Evolutionary conservation across 1,139 yeast species (phyloP).

Genomic region (Pichia inconspicua): DNA sequence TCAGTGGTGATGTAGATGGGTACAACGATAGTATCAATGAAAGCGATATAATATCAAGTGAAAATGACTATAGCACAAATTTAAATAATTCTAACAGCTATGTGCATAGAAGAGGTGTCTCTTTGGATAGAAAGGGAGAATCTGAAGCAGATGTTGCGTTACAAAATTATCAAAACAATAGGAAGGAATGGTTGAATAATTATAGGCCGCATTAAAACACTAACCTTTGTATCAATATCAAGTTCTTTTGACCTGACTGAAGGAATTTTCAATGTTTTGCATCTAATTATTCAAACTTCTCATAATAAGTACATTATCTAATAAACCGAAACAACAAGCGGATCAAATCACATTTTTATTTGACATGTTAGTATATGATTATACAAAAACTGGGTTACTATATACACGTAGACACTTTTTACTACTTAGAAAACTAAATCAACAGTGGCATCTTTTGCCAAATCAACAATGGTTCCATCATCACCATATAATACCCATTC

Average conservation of each 20-base stretch:
- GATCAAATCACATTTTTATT: no score
- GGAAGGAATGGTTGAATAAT: slow-evolving; percentile 17
- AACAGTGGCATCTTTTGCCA: slow-evolving; percentile 44
- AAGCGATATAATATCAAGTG: neutral
- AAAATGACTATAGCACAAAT: neutral
- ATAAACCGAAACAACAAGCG: no score
- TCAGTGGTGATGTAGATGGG: no score
- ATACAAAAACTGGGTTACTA: neutral
- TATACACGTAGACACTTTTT: neutral
- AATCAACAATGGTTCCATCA: slow-evolving; percentile 39
- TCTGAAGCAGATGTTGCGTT: slow-evolving; percentile 10
- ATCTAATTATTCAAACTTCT: no score
- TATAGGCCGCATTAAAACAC: neutral
- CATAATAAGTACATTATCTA: no score
- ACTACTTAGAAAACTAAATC: slow-evolving; percentile 21
- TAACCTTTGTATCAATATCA: no score
- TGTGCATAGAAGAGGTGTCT: slow-evolving; percentile 6
- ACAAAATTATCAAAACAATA: slow-evolving; percentile 15
- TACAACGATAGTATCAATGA: neutral
- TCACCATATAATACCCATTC: slow-evolving; percentile 48
- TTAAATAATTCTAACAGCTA: neutral
- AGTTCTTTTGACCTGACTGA: no score
- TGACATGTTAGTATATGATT: no score
- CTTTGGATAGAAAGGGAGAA: slow-evolving; percentile 4
- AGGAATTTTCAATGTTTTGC: no score